A percentile compares a stretch with the other conserved stretches of the same genome.
phyloP scores from a whole-genome alignment of 1,284 basidiomycete genomes.

The Cryptococcus wingfieldii region DNA sequence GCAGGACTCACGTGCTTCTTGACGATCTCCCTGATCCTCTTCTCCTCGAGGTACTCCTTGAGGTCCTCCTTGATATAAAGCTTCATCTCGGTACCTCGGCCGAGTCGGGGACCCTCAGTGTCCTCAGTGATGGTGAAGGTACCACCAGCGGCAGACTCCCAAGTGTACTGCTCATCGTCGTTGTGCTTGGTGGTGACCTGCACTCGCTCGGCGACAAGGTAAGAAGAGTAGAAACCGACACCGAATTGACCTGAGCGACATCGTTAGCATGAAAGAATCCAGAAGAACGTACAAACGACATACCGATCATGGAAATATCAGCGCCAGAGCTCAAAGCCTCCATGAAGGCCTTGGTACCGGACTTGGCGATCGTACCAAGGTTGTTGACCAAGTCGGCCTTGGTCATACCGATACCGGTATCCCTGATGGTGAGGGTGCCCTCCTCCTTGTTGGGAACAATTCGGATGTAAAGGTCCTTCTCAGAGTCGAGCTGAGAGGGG shows the following conservation, averaged over 20 bases:
- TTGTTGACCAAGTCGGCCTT: constrained; percentile 70
- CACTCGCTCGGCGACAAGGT: constrained; percentile 97
- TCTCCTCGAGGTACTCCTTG: constrained; percentile 98
- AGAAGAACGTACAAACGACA: constrained; percentile 27
- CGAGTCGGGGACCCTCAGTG: constrained; percentile 80
- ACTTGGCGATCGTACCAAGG: constrained; percentile 97
- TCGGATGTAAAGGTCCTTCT: constrained; percentile 86
- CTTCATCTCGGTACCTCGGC: constrained; percentile 92
- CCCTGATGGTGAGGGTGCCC: constrained; percentile 85
- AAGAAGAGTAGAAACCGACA: constrained; percentile 99
- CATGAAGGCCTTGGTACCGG: constrained; percentile 80
- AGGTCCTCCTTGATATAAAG: constrained; percentile 98
- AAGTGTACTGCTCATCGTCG: constrained; percentile 99
- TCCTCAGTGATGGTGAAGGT: constrained; percentile 99
- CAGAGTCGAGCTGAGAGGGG: constrained; percentile 75
- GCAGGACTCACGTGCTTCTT: constrained; percentile 76
- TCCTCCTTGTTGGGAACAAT: constrained; percentile 94
- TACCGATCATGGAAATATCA: constrained; percentile 73
- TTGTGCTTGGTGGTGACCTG: constrained; percentile 99
- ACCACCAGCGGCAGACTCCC: constrained; percentile 98
- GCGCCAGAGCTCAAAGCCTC: constrained; percentile 90
- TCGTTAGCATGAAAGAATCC: constrained; percentile 1
- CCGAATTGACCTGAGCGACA: constrained; percentile 56
- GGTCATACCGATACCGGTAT: constrained; percentile 98
- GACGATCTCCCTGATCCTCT: constrained; percentile 98